Conservation (phyloP, 2,329 filamentous ascomycete species). For the Xylariaceae sp. region DNA sequence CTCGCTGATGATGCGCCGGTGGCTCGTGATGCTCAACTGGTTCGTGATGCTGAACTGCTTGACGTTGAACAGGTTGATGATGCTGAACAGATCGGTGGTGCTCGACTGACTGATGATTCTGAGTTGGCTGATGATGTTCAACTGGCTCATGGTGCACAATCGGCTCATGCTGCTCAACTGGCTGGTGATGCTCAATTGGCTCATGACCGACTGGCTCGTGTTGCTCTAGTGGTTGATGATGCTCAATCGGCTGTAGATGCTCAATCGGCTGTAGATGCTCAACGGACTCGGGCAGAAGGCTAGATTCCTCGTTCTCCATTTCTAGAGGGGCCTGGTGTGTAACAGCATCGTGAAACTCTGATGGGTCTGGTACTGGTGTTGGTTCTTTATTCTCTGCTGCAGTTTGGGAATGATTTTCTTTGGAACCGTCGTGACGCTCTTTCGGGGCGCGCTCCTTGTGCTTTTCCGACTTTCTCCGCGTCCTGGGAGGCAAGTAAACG, state of each 20-base stretch:
- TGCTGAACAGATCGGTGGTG: background rate
- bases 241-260: background rate
- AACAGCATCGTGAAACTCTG: background rate
- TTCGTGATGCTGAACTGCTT: background rate
- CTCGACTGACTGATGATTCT: background rate
- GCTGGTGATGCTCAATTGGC: background rate
- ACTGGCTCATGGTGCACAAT: background rate
- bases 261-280: constrained; percentile 15
- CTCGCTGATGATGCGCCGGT: background rate
- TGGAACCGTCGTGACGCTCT: constrained; percentile 12
- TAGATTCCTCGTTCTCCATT: constrained; percentile 32
- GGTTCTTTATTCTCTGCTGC: constrained; percentile 2
- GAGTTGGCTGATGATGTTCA: background rate
- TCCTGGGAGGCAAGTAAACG: constrained; percentile 28
- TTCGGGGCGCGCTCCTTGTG: constrained; percentile 18
- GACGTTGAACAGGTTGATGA: too few species aligned
- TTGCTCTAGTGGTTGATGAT: background rate
- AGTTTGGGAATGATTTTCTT: constrained; percentile 13
- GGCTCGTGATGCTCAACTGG: background rate
- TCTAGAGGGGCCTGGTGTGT: constrained; percentile 17
- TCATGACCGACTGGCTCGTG: background rate
- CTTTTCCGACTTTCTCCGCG: constrained; percentile 28
- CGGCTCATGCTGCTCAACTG: background rate
- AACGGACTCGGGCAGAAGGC: constrained; percentile 27
- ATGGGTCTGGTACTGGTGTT: background rate